Evolutionary conservation across 169 alveolate species (phyloP), one percentile per base, ranked within the genome.

Genomic region (Fabrea salina): DNA sequence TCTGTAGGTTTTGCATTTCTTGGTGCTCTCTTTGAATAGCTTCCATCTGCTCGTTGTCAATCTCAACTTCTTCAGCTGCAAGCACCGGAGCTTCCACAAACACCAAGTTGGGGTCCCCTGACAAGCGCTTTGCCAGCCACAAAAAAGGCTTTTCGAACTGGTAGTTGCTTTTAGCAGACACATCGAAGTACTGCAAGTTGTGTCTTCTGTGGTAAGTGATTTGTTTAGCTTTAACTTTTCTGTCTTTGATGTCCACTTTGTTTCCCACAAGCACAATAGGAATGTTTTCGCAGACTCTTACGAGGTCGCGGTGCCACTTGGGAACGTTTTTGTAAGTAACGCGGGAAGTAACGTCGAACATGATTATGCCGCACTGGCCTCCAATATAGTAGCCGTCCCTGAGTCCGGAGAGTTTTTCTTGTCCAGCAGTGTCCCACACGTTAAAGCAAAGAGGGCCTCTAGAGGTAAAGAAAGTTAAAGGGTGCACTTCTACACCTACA

Each of bases 351-450:
- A 98, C 99, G 86, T 98, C 99, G 86, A 98, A 98, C 99, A 98
- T 98, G 89, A 98, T 97, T 91, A 98, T 98, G 41, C 99, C 99
- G 84, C 99, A 97, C 76, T 98, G 97, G 43, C 99, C 99, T 83
- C 97, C 98, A 68, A 98, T 96, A 82, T 97, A 97, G 89, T 98
- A 98, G 30, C 99, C 99, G 83, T 98, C 99, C 68, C 99, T 90
- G 83, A 98, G 97, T 16, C 99, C 99, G 40, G 99, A 99, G 84
- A 97, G 96, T 92, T 97, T 98, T 92, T 98, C 99, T 89, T 98
- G 99, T 11, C 99, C 99, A 33, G 99, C 99, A 33, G 99, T 98
- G 82, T 98, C 99, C 99, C 99, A 98, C 19, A 98, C 99, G 86
- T 95, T 96, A 95, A 98, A 97, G 82, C 93, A 93, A 67, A 98